These are phyloP conservation scores for Trichoderma koningiopsis DNA, from an alignment of 2,329 filamentous ascomycete species.

Conservation along the genomic window DNA sequence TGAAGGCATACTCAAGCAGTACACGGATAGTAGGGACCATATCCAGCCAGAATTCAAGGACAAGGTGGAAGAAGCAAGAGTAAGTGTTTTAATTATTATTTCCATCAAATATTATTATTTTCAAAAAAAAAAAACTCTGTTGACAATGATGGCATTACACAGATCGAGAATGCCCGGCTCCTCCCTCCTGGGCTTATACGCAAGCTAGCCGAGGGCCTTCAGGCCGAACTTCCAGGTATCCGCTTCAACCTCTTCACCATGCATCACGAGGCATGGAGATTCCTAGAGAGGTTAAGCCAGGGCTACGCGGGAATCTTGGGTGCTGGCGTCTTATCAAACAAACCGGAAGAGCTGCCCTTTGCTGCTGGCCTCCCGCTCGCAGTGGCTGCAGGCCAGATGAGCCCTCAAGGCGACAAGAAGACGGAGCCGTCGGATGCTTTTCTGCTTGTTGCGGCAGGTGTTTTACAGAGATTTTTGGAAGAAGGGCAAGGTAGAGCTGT, in stretches of 20 bases:
- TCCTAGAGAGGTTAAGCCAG: background rate
- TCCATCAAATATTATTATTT: background rate
- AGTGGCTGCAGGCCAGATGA: constrained; percentile 8
- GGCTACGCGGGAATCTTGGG: background rate
- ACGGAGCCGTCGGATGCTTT: background rate
- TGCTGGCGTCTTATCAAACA: background rate
- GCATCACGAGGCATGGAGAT: background rate
- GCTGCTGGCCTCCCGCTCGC: background rate
- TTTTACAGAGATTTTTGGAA: background rate
- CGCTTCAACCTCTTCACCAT: background rate
- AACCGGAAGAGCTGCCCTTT: background rate
- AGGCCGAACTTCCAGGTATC: background rate
- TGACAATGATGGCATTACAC: background rate
- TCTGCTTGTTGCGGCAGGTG: background rate
- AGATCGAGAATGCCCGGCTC: background rate
- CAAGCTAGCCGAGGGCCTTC: background rate
- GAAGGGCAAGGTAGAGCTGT: background rate
- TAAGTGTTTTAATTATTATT: background rate
- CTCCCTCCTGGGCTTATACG: background rate
- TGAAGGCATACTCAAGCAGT: background rate
- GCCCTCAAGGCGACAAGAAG: background rate
- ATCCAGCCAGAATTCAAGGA: background rate
- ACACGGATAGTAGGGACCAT: background rate
- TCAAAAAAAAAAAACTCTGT: background rate
- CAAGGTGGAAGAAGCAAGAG: background rate